Evolutionary conservation across 2,329 filamentous ascomycete genomes (phyloP).

Genomic region (Arachnomyces sp.): DNA sequence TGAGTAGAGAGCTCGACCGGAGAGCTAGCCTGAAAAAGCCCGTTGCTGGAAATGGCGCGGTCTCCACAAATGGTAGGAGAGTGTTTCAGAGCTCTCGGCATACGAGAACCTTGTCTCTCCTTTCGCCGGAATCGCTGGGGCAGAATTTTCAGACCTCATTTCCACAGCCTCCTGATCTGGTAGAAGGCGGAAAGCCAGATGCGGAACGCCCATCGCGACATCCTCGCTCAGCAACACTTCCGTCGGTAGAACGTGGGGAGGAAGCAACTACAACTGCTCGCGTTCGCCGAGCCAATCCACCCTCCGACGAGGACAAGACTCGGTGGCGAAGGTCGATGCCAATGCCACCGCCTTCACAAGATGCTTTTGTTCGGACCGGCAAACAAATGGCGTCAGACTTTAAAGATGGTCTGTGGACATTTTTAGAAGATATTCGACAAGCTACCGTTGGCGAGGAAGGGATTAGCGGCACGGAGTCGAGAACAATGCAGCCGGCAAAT

Average conservation of each 20-base stretch:
- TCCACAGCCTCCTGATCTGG: conserved; percentile 11
- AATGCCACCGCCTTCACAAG: conserved; percentile 36
- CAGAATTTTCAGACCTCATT: conserved; percentile 14
- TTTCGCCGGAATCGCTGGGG: conserved; percentile 52
- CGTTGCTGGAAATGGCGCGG: conserved; percentile 19
- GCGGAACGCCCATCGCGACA: conserved; percentile 26
- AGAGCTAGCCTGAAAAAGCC: conserved; percentile 58
- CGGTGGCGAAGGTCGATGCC: conserved; percentile 37
- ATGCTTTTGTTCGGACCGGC: conserved; percentile 45
- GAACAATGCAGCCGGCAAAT: conserved; percentile 25
- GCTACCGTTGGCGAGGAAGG: conserved; percentile 94
- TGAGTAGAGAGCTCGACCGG: conserved; percentile 60
- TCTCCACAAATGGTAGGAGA: conserved; percentile 44
- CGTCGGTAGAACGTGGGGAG: conserved; percentile 30
- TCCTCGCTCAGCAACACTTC: conserved; percentile 35
- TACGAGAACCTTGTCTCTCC: conserved; percentile 65
- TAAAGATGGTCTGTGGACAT: conserved; percentile 82
- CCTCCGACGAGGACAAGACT: conserved; percentile 28
- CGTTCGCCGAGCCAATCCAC: conserved; percentile 18
- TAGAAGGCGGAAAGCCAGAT: conserved; percentile 10
- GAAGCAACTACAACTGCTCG: conserved; percentile 11
- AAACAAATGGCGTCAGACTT: conserved; percentile 87
- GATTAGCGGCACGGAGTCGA: conserved; percentile 49
- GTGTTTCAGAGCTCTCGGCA: conserved; percentile 60
- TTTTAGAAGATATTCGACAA: conserved; percentile 90